Percentiles rank a stretch among this genome's conserved stretches.
These are phyloP conservation scores for Paramarasmius palmivorus DNA, from an alignment of 1,284 basidiomycete genomes.

Conservation along the genomic window DNA sequence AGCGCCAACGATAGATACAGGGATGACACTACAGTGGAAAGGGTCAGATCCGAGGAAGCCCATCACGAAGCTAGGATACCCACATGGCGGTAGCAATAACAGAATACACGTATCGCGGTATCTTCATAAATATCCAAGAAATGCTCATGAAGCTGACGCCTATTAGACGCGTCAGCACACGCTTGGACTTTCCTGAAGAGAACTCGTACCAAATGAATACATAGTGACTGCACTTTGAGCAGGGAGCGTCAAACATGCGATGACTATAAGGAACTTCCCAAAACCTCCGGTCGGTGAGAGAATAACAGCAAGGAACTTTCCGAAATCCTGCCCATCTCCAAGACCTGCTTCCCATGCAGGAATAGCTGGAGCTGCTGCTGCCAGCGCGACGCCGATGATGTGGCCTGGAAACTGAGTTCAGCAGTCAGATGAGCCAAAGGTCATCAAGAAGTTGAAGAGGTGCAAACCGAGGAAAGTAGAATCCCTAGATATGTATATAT, in stretches of 20 bases:
- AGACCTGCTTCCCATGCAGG: conserved; percentile 60
- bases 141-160: conserved; percentile 73
- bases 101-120: conserved; percentile 72
- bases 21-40: conserved; percentile 46
- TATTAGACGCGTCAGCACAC: conserved; percentile 16
- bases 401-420: conserved; percentile 60
- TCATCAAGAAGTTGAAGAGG: neutral
- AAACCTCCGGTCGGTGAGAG: conserved; percentile 54
- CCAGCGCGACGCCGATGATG: conserved; percentile 64
- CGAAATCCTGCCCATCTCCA: conserved; percentile 52
- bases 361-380: conserved; percentile 56
- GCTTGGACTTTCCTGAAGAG: neutral
- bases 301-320: conserved; percentile 58
- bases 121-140: conserved; percentile 48
- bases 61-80: conserved; percentile 18
- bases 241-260: conserved; percentile 48
- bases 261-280: conserved; percentile 45
- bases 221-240: conserved; percentile 70
- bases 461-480: conserved; percentile 54
- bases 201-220: conserved; percentile 59
- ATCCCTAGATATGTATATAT: conserved; percentile 67
- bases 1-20: conserved; percentile 61
- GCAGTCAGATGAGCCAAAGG: conserved; percentile 6
- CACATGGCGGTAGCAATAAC: conserved; percentile 75
- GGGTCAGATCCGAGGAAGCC: too few species aligned